These are phyloP conservation scores for Thalassiosira exigua DNA, from an alignment of 352 stramenopile genomes.

Conservation along the genomic window DNA sequence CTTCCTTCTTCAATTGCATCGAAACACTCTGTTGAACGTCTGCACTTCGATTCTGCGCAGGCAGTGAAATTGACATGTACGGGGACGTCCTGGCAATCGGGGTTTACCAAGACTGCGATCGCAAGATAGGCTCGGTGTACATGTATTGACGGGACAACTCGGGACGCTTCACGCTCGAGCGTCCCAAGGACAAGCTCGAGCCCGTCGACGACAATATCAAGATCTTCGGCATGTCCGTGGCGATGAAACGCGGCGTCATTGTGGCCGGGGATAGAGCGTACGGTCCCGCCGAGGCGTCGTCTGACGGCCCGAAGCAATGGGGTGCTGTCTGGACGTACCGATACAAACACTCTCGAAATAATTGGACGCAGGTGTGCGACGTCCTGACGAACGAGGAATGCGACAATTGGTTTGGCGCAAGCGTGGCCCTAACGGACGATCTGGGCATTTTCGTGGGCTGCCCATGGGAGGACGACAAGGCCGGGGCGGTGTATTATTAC, in stretches of 20 bases:
- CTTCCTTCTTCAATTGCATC: no score
- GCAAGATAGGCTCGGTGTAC: background rate
- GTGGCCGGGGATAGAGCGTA: background rate
- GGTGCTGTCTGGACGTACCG: background rate
- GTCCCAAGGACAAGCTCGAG: background rate
- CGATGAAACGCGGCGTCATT: background rate
- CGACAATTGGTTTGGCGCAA: background rate
- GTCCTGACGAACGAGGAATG: background rate
- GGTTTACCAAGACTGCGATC: background rate
- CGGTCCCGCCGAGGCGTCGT: background rate
- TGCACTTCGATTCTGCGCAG: no score
- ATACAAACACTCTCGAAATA: background rate
- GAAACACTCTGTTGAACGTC: no score
- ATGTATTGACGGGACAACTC: no score
- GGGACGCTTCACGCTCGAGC: no score
- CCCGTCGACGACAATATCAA: background rate
- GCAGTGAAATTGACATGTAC: slow-evolving; percentile 2
- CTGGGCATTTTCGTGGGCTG: background rate
- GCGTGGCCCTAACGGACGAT: background rate
- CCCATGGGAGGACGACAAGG: background rate
- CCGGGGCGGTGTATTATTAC: background rate
- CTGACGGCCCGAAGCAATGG: background rate
- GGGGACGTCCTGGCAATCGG: background rate
- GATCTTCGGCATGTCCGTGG: background rate
- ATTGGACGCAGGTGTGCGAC: background rate